Evolutionary conservation across 176 grass and related monocot genomes (phyloP), one percentile per base, ranked within the genome.

Genomic region (Olyra latifolia): DNA sequence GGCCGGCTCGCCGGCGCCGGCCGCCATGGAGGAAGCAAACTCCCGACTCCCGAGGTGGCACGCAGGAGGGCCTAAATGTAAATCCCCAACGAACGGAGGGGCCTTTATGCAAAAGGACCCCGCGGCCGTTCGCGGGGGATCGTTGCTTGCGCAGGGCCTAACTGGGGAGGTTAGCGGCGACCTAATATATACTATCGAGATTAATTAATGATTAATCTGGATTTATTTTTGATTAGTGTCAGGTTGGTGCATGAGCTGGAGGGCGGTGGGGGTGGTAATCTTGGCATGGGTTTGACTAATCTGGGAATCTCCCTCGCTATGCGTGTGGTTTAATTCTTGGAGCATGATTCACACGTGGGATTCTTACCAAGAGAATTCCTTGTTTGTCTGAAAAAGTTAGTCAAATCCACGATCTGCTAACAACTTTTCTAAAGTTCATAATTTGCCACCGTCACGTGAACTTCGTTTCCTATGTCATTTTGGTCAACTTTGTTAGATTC

Each of bases 241-340:
- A 47, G 71, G 66, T 8, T 60, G 49, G 25, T 20, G 24, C 39
- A 50, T 62, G 40, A 8, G 25, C 14, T 24, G 41, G 17, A 8
- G 17, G 39, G 20, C 10, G 5, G 62, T 30, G 57, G 22, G 46
- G 67, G 17, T 64, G 59, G 80, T 44, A 48, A 79, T 88, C 86
- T 88, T 84, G 69, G 81, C 87, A 47, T 69, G 81, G 38, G 81
- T 80, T 88, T 88, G 86, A 88, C 86, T 84, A 70, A 56, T 54
- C 49, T 53, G 54, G 70, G 81, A 79, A 88, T 88, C 80, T 88
- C 16, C 78, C 53, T 48, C 27, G 11, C 30, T 9, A 5, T 40
- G 4, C 50, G 22, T 23, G 74, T 39, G 53, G 13, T 53, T 29
- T 55, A 44, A 72, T 76, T 22, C 3, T 4, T 69, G 23, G 13